A percentile compares a stretch with the other conserved stretches of the same genome.
Conservation (phyloP, 805 yeast genomes). For the Nakazawaea ishiwadae region DNA sequence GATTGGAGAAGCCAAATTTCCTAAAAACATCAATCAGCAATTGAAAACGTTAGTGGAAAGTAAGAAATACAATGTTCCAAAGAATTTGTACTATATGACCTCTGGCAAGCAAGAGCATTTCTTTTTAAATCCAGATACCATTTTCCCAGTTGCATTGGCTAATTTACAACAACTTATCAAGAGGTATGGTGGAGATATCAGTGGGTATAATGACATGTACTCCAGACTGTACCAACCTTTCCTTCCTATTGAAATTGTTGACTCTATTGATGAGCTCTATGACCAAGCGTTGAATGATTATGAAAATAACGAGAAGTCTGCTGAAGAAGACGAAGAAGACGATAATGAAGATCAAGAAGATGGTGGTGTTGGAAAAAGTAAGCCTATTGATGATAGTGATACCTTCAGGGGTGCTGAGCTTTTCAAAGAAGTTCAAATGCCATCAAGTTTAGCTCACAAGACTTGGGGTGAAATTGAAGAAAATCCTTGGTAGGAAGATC, state of each 20-base stretch:
- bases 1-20: constrained; percentile 67
- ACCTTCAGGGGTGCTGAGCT: constrained; percentile 37
- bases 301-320: constrained; percentile 17
- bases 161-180: constrained; percentile 66
- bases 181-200: constrained; percentile 69
- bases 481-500: constrained; percentile 55
- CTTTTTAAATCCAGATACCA: constrained; percentile 47
- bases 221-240: constrained; percentile 64
- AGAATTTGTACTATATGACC: constrained; percentile 18
- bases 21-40: constrained; percentile 43
- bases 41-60: constrained; percentile 27
- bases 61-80: constrained; percentile 9
- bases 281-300: constrained; percentile 31
- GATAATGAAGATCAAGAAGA: constrained; percentile 12
- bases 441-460: constrained; percentile 46
- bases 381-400: background rate
- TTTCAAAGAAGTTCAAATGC: constrained; percentile 44
- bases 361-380: constrained; percentile 7
- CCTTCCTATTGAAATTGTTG: constrained; percentile 65
- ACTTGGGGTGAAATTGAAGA: constrained; percentile 52
- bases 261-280: constrained; percentile 64
- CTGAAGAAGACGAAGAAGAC: constrained; percentile 14
- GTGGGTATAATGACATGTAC: constrained; percentile 46
- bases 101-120: constrained; percentile 23
- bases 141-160: constrained; percentile 63